Percentiles rank a stretch among this genome's conserved stretches.
These are phyloP conservation scores for Sarocladium strictum DNA, from an alignment of 2,329 filamentous ascomycete genomes.

Conservation along the genomic window DNA sequence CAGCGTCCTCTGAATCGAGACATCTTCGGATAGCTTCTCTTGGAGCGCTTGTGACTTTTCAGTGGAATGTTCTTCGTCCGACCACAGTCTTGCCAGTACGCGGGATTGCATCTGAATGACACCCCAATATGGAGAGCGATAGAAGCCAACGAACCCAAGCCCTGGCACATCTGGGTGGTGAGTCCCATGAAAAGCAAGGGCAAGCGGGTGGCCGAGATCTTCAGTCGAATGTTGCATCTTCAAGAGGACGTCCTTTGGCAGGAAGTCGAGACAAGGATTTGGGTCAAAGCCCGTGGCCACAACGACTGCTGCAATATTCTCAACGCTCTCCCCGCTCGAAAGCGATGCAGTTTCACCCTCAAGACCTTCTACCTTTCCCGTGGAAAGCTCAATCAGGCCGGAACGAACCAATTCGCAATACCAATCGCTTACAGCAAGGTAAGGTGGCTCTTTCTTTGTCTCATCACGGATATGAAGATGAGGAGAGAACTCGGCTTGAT, in stretches of 20 bases:
- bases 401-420: conserved; percentile 71
- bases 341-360: conserved; percentile 29
- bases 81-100: conserved; percentile 59
- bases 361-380: conserved; percentile 37
- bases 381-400: conserved; percentile 47
- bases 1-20: conserved; percentile 39
- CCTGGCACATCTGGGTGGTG: conserved; percentile 54
- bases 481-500: conserved; percentile 46
- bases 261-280: conserved; percentile 56
- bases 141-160: conserved; percentile 77
- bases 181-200: conserved; percentile 63
- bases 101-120: conserved; percentile 83
- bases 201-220: conserved; percentile 53
- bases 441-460: conserved; percentile 48
- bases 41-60: conserved; percentile 19
- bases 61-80: conserved; percentile 16
- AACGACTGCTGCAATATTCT: conserved; percentile 60
- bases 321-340: conserved; percentile 29
- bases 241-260: conserved; percentile 50
- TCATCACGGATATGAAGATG: conserved; percentile 31
- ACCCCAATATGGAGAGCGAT: conserved; percentile 79
- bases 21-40: conserved; percentile 36
- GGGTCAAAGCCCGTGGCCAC: conserved; percentile 72
- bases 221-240: conserved; percentile 51
- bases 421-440: conserved; percentile 63